phyloP scores from a whole-genome alignment of 1,284 basidiomycete genomes.

The Schizophyllum commune region DNA sequence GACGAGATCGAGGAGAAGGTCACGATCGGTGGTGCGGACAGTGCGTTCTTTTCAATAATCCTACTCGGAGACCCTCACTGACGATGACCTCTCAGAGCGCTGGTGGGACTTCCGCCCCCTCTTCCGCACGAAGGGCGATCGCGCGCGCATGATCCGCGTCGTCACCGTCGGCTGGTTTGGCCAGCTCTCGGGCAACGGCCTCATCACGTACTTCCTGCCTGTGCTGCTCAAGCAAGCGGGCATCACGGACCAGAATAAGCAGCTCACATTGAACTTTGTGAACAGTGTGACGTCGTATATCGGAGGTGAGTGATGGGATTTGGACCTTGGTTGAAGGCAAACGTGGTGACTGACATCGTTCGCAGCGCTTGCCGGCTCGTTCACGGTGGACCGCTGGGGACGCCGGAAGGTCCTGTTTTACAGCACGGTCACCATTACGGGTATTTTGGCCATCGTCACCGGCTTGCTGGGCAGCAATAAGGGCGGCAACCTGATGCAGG shows the following conservation, averaged over 20 bases:
- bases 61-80: too few species aligned
- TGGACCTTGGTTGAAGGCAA: background rate
- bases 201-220: conserved; percentile 45
- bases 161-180: conserved; percentile 40
- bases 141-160: conserved; percentile 43
- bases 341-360: background rate
- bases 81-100: conserved; percentile 20
- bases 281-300: conserved; percentile 40
- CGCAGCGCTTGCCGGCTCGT: conserved; percentile 24
- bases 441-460: conserved; percentile 34
- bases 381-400: conserved; percentile 35
- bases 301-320: conserved; percentile 14
- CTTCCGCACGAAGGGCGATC: conserved; percentile 35
- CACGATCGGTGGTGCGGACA: conserved; percentile 33
- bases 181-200: conserved; percentile 32
- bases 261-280: conserved; percentile 40
- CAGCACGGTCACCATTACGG: conserved; percentile 28
- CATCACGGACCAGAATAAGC: conserved; percentile 24
- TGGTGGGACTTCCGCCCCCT: conserved; percentile 52
- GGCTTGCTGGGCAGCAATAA: conserved; percentile 31
- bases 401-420: conserved; percentile 31
- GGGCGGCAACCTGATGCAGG: conserved; percentile 17
- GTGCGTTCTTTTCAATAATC: too few species aligned
- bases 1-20: conserved; percentile 46
- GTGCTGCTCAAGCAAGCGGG: conserved; percentile 37